Percentiles rank a stretch among this genome's conserved stretches.
Conservation (phyloP, 2,329 filamentous ascomycete genomes). For the Epichloe festucae region DNA sequence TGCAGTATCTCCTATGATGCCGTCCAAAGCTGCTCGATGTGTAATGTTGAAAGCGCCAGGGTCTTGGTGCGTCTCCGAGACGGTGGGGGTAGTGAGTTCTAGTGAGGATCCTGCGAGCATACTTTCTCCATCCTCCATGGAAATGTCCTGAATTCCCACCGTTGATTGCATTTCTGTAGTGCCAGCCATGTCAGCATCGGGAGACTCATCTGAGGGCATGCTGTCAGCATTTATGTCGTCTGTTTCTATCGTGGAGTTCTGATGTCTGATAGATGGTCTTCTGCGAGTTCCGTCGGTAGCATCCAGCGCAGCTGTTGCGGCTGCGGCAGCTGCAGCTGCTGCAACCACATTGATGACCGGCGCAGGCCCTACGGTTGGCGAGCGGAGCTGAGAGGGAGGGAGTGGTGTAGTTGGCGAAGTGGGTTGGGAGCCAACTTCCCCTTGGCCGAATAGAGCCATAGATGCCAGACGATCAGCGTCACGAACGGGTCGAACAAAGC, state of each 20-base stretch:
- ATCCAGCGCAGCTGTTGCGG: slow-evolving; percentile 35
- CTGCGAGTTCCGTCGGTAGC: slow-evolving; percentile 46
- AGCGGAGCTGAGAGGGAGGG: slow-evolving; percentile 47
- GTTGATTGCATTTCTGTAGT: slow-evolving; percentile 68
- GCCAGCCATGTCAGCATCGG: slow-evolving; percentile 65
- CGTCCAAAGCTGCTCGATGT: slow-evolving; percentile 71
- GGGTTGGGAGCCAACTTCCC: slow-evolving; percentile 71
- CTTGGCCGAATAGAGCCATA: slow-evolving; percentile 59
- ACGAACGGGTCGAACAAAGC: slow-evolving; percentile 68
- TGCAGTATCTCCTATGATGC: slow-evolving; percentile 65
- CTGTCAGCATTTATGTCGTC: slow-evolving; percentile 83
- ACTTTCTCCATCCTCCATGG: slow-evolving; percentile 66
- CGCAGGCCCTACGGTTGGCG: slow-evolving; percentile 39
- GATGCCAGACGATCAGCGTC: slow-evolving; percentile 74
- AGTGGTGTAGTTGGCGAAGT: slow-evolving; percentile 80
- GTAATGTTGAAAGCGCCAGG: slow-evolving; percentile 89
- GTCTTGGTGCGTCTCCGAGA: slow-evolving; percentile 68
- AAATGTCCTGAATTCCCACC: slow-evolving; percentile 74
- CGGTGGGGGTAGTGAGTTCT: slow-evolving; percentile 62
- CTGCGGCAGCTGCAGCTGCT: slow-evolving; percentile 26
- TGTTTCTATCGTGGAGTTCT: slow-evolving; percentile 77
- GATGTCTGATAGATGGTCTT: slow-evolving; percentile 78
- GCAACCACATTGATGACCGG: slow-evolving; percentile 31
- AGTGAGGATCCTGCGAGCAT: slow-evolving; percentile 66
- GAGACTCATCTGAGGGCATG: slow-evolving; percentile 62